phyloP scores from a whole-genome alignment of 106 monocot genomes.

The Cymbidium sinense region DNA sequence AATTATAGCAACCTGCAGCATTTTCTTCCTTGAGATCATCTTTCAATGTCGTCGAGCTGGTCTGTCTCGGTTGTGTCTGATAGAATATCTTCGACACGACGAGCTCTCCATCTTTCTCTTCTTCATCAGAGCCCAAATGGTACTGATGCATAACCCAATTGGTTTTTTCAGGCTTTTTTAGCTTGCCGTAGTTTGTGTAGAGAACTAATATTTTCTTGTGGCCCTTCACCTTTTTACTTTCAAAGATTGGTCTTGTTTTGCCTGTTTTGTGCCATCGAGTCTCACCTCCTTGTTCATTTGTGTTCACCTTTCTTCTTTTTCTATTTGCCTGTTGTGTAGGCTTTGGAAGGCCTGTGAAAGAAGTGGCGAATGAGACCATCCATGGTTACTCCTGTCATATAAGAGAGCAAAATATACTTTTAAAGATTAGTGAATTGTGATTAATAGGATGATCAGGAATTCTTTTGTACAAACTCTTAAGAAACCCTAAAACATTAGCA shows the following conservation, averaged over 20 bases:
- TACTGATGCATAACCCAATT: constrained; percentile 55
- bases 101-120: constrained; percentile 27
- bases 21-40: neutral
- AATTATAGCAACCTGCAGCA: constrained; percentile 20
- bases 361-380: constrained; percentile 52
- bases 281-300: constrained; percentile 35
- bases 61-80: constrained; percentile 50
- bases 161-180: constrained; percentile 47
- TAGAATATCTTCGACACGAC: constrained; percentile 53
- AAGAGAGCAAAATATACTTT: neutral
- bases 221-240: constrained; percentile 10
- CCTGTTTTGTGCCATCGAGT: constrained; percentile 34
- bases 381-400: constrained; percentile 25
- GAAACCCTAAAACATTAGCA: too few relatives aligned
- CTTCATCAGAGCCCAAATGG: constrained; percentile 38
- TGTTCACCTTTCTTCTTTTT: constrained; percentile 39
- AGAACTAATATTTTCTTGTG: constrained; percentile 41
- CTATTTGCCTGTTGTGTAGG: constrained; percentile 26
- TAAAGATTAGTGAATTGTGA: too few relatives aligned
- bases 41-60: constrained; percentile 3
- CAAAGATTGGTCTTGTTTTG: constrained; percentile 38
- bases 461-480: too few relatives aligned
- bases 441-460: too few relatives aligned
- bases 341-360: constrained; percentile 53
- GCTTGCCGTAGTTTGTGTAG: constrained; percentile 50